Evolutionary conservation across 441 rosid genomes (phyloP).

Genomic region (Viola pubescens): DNA sequence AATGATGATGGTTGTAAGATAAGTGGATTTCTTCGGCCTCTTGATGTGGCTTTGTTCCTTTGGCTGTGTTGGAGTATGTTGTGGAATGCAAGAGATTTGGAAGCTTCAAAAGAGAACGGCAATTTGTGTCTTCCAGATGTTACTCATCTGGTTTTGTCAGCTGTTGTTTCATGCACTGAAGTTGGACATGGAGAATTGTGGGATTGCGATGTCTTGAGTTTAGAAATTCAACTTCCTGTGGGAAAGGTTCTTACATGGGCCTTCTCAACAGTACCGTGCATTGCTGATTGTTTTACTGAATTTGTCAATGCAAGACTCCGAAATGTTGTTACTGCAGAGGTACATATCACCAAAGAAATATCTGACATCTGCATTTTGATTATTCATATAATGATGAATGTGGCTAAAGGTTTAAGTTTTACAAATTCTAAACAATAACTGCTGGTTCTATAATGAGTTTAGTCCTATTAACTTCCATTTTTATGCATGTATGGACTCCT

Average conservation of each 20-base stretch:
- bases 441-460: no score
- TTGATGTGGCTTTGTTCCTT: constrained; percentile 48
- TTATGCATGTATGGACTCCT: no score
- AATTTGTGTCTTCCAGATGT: constrained; percentile 52
- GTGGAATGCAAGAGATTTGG: constrained; percentile 41
- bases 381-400: neutral
- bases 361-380: constrained; percentile 7
- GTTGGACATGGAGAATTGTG: constrained; percentile 41
- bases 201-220: constrained; percentile 40
- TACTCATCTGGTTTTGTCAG: constrained; percentile 50
- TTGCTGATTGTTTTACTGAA: constrained; percentile 51
- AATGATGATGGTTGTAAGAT: constrained; percentile 55
- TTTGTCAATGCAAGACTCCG: constrained; percentile 52
- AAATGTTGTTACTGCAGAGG: constrained; percentile 32
- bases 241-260: constrained; percentile 69
- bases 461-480: no score
- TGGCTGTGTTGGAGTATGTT: constrained; percentile 76
- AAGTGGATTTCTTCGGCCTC: constrained; percentile 41
- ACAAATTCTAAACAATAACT: no score
- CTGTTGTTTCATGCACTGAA: constrained; percentile 51
- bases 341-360: constrained; percentile 11
- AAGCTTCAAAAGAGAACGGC: constrained; percentile 16
- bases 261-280: constrained; percentile 41
- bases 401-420: neutral
- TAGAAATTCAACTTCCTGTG: constrained; percentile 51